Evolutionary conservation across 2,329 filamentous ascomycete genomes (phyloP).

Genomic region (Claviceps quebecensis): DNA sequence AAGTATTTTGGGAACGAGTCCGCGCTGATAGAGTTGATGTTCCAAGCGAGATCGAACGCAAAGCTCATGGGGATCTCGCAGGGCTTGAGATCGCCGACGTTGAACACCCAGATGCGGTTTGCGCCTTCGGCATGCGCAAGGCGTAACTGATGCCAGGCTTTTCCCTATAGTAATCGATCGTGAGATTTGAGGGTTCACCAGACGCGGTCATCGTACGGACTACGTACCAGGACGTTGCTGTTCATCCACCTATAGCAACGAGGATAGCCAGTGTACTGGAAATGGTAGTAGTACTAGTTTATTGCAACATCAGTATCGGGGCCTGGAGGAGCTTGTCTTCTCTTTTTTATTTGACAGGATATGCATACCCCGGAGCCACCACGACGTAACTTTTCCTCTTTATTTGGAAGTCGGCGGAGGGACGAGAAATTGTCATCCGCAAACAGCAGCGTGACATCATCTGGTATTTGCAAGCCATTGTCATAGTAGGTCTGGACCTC

Average conservation of each 20-base stretch:
- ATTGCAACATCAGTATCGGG: constrained; percentile 6
- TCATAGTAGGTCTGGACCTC: constrained; percentile 52
- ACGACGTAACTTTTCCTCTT: constrained; percentile 33
- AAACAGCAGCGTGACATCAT: constrained; percentile 48
- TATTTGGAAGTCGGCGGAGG: constrained; percentile 40
- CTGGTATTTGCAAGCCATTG: constrained; percentile 41
- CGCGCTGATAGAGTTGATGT: constrained; percentile 31
- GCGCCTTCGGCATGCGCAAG: constrained; percentile 34
- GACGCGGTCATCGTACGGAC: accelerated
- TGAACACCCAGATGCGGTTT: constrained; percentile 46
- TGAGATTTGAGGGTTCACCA: not conserved
- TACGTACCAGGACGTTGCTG: constrained; percentile 37
- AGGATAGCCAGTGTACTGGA: constrained; percentile 48
- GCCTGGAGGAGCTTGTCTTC: no score
- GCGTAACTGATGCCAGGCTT: constrained; percentile 37
- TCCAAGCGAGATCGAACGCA: constrained; percentile 42
- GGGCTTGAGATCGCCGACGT: constrained; percentile 48
- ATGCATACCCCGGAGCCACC: constrained; percentile 40
- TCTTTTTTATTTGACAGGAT: no score
- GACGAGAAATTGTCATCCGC: constrained; percentile 51
- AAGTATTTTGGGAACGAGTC: constrained; percentile 28
- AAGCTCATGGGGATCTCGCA: constrained; percentile 41
- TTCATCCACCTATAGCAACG: constrained; percentile 50
- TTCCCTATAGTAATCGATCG: constrained; percentile 12
- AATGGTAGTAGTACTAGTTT: constrained; percentile 33